Base-by-base conservation (phyloP, 208 protist genomes). In the Leptomonas pyrrhocoris region DNA sequence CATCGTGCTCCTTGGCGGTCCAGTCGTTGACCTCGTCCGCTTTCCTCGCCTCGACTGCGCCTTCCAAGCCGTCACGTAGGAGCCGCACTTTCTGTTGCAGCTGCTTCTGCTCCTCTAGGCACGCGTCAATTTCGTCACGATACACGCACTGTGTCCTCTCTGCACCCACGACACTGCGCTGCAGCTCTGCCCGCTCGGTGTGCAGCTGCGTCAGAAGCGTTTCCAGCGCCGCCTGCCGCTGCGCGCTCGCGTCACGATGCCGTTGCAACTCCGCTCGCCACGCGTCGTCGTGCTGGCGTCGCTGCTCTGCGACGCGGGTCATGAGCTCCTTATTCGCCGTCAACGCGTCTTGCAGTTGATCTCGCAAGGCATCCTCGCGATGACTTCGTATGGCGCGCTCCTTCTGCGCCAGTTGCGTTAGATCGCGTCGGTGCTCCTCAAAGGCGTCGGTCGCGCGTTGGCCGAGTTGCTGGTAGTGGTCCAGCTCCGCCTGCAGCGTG, bases 381-480 rank as follows among this genome's bases (percentile, higher is more conserved):
- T 76, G 71, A 12, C 65, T 54, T n/a, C 77, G 74, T 6, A 91
- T 66, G 49, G 85, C 86, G 5, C 81, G 86, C 67, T 93, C 86
- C 66, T 85, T 91, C 50, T 90, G 83, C 36, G 68, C 55, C 12
- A 96, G 81, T 36, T 83, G 81, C 19, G 79, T 88, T 25, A 96
- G 73, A 40, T 96, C 88, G 42, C 74, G 66, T 0, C 91, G 83
- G 79, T 96, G 91, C 50, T 71, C 69, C 25, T 89, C 85, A 45
- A 92, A 93, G 45, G 77, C 81, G 30, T 70, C 61, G 42, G 77
- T 36, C 28, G 88, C 78, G 50, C 75, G 77, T 21, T 45, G 21
- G 61, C 67, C 72, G n/a, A 96, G 70, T 2, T 59, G 56, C 5
- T 30, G 34, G 66, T 80, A 90, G 73, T 85, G 69, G 45, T 83